Evolutionary conservation across 2,329 filamentous ascomycete species (phyloP), one percentile per base, ranked within the genome.

Genomic region (Exophiala sideris): DNA sequence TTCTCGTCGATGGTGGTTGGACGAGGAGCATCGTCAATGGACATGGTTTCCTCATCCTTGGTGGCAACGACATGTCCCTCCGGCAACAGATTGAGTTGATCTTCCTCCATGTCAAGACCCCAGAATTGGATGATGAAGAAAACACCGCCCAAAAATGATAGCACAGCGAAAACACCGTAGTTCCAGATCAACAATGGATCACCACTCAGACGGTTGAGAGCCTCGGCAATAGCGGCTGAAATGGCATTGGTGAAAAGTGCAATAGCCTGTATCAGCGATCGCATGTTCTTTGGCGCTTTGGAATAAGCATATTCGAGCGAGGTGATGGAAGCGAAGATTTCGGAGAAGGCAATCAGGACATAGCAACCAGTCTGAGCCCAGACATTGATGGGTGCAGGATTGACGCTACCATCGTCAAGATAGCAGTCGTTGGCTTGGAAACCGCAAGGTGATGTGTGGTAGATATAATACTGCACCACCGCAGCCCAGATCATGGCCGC

Each of bases 271-370:
- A 91, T 86, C n/a, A 61, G 56, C 1, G 84, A 87, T 61, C 86
- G 85, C 88, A 91, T 91, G 74, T 89, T 90, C 65, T 80, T 82
- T 21, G 88, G 88, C 0, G 87, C 86, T 71, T 89, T 89, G 68
- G 84, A 85, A 74, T 84, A 91, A 33, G 88, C 88, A 60, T 89
- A 89, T 67, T 90, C 87, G 60, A 87, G 82, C 1, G 83, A 84
- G 3, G 81, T 83, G 54, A 84, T 76, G 9, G 75, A 79, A 2
- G 61, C 62, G 41, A 66, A 56, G 38, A 65, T 65, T 50, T 66
- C 64, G 40, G 64, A 64, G 46, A 66, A 58, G 34, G 59, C 65
- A 21, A 65, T 59, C 11, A 66, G 52, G 12, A 66, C 56, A 41
- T 65, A 66, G 20, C 62, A 50, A 9, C 60, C 51, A 5, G 63